Evolutionary conservation across 106 monocot species (phyloP), one percentile per base, ranked within the genome.

Genomic region (Acorus gramineus): DNA sequence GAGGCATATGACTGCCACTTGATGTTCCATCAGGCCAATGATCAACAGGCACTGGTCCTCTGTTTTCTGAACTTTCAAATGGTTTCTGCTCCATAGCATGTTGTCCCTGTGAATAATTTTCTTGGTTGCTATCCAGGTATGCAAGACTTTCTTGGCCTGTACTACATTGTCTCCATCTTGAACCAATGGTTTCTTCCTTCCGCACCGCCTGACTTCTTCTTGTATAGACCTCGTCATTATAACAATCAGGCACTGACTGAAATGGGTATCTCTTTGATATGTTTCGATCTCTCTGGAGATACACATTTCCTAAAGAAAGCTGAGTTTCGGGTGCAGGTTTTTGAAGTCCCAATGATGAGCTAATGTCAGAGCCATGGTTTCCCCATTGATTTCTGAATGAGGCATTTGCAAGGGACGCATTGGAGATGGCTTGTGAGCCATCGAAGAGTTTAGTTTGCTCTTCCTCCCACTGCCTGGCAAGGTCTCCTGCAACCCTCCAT

Each of bases 371-470:
- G 46, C 48, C 55, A 46, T 58, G 63, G 9, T 7, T 57, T 59
- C 67, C 47, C 50, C 46, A 65, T 4, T 14, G 74, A 73, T 55
- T 62, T 64, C 53, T 57, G 11, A 28, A 44, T 52, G 52, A 46
- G 48, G 56, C 5, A 47, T 63, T 76, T 57, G 56, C 42, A 55
- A 55, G 13, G 7, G 48, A 50, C 54, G 63, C 11, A 70, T 70
- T 55, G 56, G 28, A 28, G 28, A 28, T 28, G 28, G 28, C 6
- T 3, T 70, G 14, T 9, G 67, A 14, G 55, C 70, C 77, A 52
- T 57, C 72, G 3, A 78, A 69, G 52, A 94, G 78, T 64, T 84
- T 90, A 44, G 59, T 82, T 68, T 94, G 86, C 49, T 94, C 94
- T 6, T 66, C 14, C 6, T 82, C 75, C 94, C 94, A 94, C 61